phyloP scores from a whole-genome alignment of 2,329 filamentous ascomycete species.

The Venturia nashicola region DNA sequence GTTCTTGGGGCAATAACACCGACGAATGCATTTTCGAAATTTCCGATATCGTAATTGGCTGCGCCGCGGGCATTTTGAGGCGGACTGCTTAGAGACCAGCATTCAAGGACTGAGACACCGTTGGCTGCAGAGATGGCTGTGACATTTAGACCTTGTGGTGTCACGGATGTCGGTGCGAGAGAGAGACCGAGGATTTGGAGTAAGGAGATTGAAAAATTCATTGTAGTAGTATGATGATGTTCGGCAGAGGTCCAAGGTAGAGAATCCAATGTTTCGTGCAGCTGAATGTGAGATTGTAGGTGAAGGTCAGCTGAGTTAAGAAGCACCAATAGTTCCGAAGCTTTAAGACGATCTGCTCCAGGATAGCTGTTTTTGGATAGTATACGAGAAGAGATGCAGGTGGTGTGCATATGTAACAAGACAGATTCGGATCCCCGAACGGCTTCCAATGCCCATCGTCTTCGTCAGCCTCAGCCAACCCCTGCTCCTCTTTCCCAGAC shows the following conservation, averaged over 20 bases:
- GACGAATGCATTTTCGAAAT: slow-evolving; percentile 7
- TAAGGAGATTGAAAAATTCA: slow-evolving; percentile 4
- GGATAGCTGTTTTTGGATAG: not conserved
- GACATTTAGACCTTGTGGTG: slow-evolving; percentile 9
- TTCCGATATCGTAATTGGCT: slow-evolving; percentile 10
- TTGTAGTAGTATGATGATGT: not conserved
- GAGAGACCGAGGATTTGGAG: not conserved
- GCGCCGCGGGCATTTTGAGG: slow-evolving; percentile 6
- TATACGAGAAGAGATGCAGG: not conserved
- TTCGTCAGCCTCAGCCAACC: not conserved
- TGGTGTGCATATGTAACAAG: not conserved
- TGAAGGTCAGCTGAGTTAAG: not conserved
- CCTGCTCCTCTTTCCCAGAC: slow-evolving; percentile 52
- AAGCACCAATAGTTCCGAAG: not conserved
- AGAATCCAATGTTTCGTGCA: not conserved
- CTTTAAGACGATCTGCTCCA: not conserved
- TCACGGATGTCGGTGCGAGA: not conserved
- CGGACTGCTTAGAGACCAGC: slow-evolving; percentile 7
- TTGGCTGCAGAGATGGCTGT: slow-evolving; percentile 10
- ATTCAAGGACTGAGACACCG: slow-evolving; percentile 9
- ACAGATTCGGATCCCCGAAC: not conserved
- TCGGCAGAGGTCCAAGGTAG: not conserved
- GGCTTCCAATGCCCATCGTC: not conserved
- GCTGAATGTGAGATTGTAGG: not conserved
- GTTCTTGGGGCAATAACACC: slow-evolving; percentile 11